Base-by-base conservation (phyloP, 495 filamentous ascomycete species). In the Cercophora sp. region DNA sequence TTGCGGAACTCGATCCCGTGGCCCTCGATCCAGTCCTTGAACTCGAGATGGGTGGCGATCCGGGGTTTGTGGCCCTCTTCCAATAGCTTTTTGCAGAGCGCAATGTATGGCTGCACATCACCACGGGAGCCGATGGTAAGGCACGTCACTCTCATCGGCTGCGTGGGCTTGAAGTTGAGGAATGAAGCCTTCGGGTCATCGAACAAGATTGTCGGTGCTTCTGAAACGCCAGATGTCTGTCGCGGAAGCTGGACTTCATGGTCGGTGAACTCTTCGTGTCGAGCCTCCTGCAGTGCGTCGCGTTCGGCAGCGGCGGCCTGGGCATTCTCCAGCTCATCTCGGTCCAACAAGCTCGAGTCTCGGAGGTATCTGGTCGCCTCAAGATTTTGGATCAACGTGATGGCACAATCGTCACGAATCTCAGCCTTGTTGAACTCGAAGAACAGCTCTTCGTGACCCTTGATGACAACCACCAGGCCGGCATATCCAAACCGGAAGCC, bases 91-190 rank as follows among this genome's bases (percentile, higher is more conserved):
- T 96, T 96, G 72, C 93, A 97, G 13, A 98, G 74, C 4, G 94
- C 90, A 65, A 98, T 97, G 63, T 96, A 98, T 1, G 93, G 93
- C 58, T 98, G 93, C 6, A 98, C 93, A 66, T 98, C 93, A 20
- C 93, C 93, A 24, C 93, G 80, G 2, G 92, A 96, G 20, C 93
- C 93, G 53, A 98, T 98, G 0, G 93, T 98, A 25, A 98, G 70
- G 63, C 93, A 98, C 0, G 91, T 96, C 44, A 98, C 85, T n/a
- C 76, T 79, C 62, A 98, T 70, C 8, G 91, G 78, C 59, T 92
- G 80, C 5, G 80, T 71, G 0, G 93, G 93, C 66, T 95, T 96
- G 72, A 97, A 98, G 54, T 96, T 91, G 56, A 98, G 77, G 52
- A 97, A 91, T 0, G 93, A 97, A 16, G 89, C 88, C 56, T 82